phyloP scores from a whole-genome alignment of 345 rosid genomes.

The Salix purpurea region DNA sequence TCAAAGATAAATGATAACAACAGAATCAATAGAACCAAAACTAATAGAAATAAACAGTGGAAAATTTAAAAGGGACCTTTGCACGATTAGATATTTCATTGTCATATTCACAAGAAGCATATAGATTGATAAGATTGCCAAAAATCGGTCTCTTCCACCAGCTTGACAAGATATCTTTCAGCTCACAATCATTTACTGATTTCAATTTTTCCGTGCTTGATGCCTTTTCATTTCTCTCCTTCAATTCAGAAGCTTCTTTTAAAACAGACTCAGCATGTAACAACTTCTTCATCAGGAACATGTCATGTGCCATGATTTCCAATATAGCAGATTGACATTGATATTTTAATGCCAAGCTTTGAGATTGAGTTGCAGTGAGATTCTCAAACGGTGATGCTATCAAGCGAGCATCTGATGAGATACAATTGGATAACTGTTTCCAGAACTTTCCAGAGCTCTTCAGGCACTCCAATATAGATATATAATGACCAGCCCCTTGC shows the following conservation, averaged over 20 bases:
- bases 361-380: conserved; percentile 39
- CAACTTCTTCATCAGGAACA: conserved; percentile 72
- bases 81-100: conserved; percentile 41
- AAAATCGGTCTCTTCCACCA: conserved; percentile 61
- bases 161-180: conserved; percentile 44
- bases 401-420: conserved; percentile 34
- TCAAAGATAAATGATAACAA: background rate
- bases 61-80: conserved; percentile 35
- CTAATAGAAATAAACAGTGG: background rate
- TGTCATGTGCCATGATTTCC: conserved; percentile 73
- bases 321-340: conserved; percentile 64
- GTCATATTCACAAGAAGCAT: conserved; percentile 52
- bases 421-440: conserved; percentile 52
- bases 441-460: conserved; percentile 57
- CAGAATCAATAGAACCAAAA: background rate
- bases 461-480: conserved; percentile 44
- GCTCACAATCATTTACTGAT: conserved; percentile 33
- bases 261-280: conserved; percentile 49
- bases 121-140: conserved; percentile 48
- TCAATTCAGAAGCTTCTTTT: conserved; percentile 30
- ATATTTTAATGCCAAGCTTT: conserved; percentile 44
- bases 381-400: conserved; percentile 37
- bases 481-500: conserved; percentile 82
- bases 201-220: conserved; percentile 27
- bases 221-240: conserved; percentile 29